Evolutionary conservation across 1,139 yeast genomes (phyloP), one percentile per base, ranked within the genome.

Genomic region (Diutina ranongensis): DNA sequence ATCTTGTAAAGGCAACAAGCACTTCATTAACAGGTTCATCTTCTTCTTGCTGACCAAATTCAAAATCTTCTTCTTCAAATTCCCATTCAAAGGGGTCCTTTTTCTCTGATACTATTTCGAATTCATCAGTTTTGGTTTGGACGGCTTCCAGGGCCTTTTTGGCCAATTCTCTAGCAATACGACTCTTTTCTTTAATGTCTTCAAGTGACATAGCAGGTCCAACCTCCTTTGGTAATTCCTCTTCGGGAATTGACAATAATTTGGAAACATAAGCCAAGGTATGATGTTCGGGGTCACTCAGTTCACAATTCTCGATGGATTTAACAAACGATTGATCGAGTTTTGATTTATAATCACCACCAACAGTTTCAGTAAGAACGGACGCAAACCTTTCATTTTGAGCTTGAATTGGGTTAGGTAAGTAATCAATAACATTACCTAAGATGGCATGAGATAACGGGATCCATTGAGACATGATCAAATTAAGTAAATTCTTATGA

Each of bases 401-500:
- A 0, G 97, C 85, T 1, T 61, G 68, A 3, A 72, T 56, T 1
- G 98, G 98, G 13, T 94, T 83, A 0, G 97, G 97, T 45, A 94
- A 62, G 50, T 77, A 77, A 49, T 87, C 94, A 40, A 89, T 83
- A 2, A 92, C 95, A 2, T 94, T 79, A 10, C 94, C 74, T 35
- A 92, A 64, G 19, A 92, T 76, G 0, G 97, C 87, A 45, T 85
- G 81, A 35, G 97, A 83, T 9, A 94, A 76, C 0, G 99, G 97
- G 22, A 94, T 68, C 97, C 98, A 94, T 57, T 89, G 97, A 1
- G 88, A 77, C 78, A 89, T 79, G 10, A 94, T 76, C n/a, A 78
- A 67, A 48, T 72, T 74, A 35, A 88, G 62, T 41, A 87, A 62
- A 45, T 68, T 68, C 53, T 79, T 80, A 46, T 78, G 69, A 57